Conservation (phyloP, 2,329 filamentous ascomycete genomes). For the Diaporthe helianthi region DNA sequence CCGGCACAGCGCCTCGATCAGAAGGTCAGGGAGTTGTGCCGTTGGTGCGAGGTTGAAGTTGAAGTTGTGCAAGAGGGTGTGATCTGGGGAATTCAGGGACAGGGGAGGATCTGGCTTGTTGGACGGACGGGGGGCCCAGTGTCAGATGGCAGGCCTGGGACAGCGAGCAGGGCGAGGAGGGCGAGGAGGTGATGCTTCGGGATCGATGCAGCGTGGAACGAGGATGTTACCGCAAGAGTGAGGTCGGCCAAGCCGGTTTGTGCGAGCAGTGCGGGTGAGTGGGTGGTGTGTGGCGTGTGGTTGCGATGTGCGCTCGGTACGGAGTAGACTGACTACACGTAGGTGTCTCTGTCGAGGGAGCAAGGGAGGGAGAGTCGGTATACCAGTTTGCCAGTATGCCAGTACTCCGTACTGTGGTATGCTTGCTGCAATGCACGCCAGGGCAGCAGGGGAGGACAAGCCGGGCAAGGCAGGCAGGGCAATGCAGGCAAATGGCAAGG, state of each 20-base stretch:
- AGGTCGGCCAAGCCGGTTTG: slow-evolving; percentile 26
- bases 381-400: no score
- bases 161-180: not conserved
- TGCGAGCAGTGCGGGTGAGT: not conserved
- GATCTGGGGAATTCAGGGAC: not conserved
- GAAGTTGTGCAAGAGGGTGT: slow-evolving; percentile 1
- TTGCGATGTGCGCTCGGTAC: slow-evolving; percentile 3
- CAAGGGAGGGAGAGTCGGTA: no score
- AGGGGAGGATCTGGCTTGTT: slow-evolving; percentile 28
- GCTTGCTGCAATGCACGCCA: slow-evolving; percentile 8
- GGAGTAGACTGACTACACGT: not conserved
- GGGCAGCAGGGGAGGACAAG: slow-evolving; percentile 10
- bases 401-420: no score
- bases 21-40: not conserved
- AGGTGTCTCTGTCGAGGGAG: no score
- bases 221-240: slow-evolving; percentile 14
- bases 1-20: slow-evolving; percentile 8
- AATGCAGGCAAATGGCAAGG: not conserved
- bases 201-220: slow-evolving; percentile 19
- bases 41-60: no score
- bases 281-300: not conserved
- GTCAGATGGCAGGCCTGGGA: slow-evolving; percentile 30
- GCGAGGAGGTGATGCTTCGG: not conserved
- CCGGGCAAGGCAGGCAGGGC: not conserved
- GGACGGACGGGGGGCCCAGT: slow-evolving; percentile 29